Conservation (phyloP, 768 basidiomycete genomes). For the Mycena vitilis region DNA sequence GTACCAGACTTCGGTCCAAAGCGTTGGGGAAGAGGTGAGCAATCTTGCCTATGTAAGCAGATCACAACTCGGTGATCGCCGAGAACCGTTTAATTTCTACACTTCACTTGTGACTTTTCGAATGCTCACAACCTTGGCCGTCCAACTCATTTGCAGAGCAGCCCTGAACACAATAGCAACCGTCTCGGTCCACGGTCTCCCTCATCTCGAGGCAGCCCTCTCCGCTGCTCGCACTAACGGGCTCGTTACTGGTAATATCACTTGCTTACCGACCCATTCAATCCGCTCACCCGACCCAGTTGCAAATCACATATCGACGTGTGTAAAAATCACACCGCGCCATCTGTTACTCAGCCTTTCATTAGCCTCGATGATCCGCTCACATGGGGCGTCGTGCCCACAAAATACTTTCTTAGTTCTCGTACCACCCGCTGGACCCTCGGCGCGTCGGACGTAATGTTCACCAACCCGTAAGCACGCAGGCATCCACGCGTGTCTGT, state of each 20-base stretch:
- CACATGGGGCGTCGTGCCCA: constrained; percentile 88
- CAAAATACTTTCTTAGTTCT: constrained; percentile 66
- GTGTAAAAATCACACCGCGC: constrained; percentile 41
- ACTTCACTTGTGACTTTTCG: background rate
- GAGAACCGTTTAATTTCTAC: no score
- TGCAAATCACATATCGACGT: constrained; percentile 95
- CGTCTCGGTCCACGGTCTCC: constrained; percentile 77
- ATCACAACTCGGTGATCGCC: no score
- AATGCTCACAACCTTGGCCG: constrained; percentile 36
- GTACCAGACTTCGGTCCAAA: no score
- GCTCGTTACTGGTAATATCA: constrained; percentile 39
- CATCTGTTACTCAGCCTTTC: constrained; percentile 18
- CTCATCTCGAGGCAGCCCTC: constrained; percentile 72
- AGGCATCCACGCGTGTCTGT: constrained; percentile 22
- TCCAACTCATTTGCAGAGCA: constrained; percentile 84
- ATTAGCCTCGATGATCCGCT: constrained; percentile 84
- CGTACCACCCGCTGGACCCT: constrained; percentile 88
- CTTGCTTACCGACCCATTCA: constrained; percentile 22
- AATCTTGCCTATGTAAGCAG: background rate
- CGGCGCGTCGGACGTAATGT: constrained; percentile 94
- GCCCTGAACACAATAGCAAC: constrained; percentile 78
- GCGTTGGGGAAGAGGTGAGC: no score
- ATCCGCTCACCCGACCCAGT: constrained; percentile 58
- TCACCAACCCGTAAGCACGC: constrained; percentile 84
- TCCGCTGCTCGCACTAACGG: constrained; percentile 57